Base-by-base conservation (phyloP, 2,329 filamentous ascomycete species). In the Botrytis fragariae region DNA sequence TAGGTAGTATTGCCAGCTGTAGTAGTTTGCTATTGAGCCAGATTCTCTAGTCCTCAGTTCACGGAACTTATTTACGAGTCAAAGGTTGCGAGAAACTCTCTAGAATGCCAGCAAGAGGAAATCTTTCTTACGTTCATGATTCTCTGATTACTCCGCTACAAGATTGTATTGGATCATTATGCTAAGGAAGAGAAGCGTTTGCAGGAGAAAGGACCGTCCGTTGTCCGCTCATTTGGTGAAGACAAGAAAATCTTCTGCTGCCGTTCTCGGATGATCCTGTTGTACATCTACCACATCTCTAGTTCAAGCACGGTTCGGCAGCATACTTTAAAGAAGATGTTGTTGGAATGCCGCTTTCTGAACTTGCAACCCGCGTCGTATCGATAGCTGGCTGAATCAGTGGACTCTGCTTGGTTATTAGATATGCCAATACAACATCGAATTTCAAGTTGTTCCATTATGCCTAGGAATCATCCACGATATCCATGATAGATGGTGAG, bases 81-180 rank as follows among this genome's bases (percentile, higher is more conserved):
- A 57, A 69, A 29, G 37, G 57, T 22, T 69, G 71, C 32, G 71
- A 72, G 25, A 69, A 61, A 35, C 57, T 69, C 32, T 69, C 65
- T 16, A 69, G 65, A 51, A 72, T 64, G 35, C 45, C 70, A 59
- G 37, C 60, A 37, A 51, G 60, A 35, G 61, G 29, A 37, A 48
- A 79, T 22, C 69, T 78, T 16, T 78, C 78, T 25, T 78, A 79
- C 37, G 72, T 77, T 39, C 78, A 79, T 73, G 77, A 79, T 78
- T 77, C 51, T 74, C 73, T 22, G 76, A 78, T 39, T 79, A 73
- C 69, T 77, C 74, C 10, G 72, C 76, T 42, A 74, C 78, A 77
- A 76, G 70, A 67, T 68, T 10, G 72, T 79, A 63, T 75, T 79
- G 18, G 74, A 79, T 8, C 75, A 79, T 61, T 77, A 75, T 61